phyloP scores from a whole-genome alignment of 2,329 filamentous ascomycete genomes.

The Nemania sp. region DNA sequence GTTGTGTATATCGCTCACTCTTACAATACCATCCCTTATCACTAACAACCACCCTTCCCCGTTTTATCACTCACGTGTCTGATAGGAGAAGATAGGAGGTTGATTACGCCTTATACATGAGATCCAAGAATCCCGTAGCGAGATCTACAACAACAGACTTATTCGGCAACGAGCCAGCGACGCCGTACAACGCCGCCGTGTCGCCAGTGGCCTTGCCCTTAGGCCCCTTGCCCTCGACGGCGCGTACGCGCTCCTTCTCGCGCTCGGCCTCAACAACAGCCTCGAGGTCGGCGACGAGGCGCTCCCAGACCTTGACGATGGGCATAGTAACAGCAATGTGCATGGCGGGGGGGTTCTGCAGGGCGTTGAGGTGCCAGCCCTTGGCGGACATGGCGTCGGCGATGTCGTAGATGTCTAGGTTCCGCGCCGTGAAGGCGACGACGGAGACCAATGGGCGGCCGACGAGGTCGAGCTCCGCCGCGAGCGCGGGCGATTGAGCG shows the following conservation, averaged over 20 bases:
- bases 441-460: constrained; percentile 91
- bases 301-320: constrained; percentile 83
- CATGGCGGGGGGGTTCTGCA: constrained; percentile 91
- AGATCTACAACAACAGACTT: constrained; percentile 94
- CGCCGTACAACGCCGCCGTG: constrained; percentile 90
- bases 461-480: constrained; percentile 80
- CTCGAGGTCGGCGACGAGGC: constrained; percentile 79
- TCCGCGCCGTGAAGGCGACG: constrained; percentile 85
- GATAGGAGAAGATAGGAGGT: neutral
- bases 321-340: constrained; percentile 95
- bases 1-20: neutral
- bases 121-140: constrained; percentile 90
- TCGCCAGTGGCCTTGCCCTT: constrained; percentile 80
- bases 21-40: neutral
- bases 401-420: constrained; percentile 90
- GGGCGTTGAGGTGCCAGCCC: constrained; percentile 95
- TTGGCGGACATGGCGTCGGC: constrained; percentile 86
- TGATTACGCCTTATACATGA: constrained; percentile 87
- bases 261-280: constrained; percentile 76
- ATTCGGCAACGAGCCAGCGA: constrained; percentile 93
- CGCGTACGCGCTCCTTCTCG: constrained; percentile 81
- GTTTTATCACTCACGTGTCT: neutral
- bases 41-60: too few relatives aligned
- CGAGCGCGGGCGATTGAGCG: constrained; percentile 73
- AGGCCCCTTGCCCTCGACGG: constrained; percentile 74